A percentile compares a stretch with the other conserved stretches of the same genome.
Evolutionary conservation across 352 stramenopile genomes (phyloP).

Genomic region (Lagenidium sp.): DNA sequence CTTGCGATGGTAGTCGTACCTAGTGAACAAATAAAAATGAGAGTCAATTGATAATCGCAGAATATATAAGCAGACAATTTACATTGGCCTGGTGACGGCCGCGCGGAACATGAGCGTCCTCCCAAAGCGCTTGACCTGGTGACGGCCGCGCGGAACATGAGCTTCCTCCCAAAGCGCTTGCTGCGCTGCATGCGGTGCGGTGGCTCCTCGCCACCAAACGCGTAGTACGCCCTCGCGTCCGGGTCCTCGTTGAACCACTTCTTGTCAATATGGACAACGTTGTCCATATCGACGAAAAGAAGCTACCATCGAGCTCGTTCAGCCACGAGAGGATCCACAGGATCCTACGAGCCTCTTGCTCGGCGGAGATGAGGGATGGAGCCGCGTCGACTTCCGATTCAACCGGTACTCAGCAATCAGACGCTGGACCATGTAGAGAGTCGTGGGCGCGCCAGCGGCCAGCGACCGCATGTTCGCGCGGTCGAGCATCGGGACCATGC

Average conservation of each 20-base stretch:
- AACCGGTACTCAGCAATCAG: background rate
- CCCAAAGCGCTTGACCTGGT: background rate
- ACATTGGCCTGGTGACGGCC: no score
- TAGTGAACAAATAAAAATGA: slow-evolving; percentile 7
- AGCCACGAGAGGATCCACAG: slow-evolving; percentile 6
- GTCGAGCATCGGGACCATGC: background rate
- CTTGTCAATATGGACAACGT: slow-evolving; percentile 15
- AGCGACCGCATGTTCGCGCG: slow-evolving; percentile 1
- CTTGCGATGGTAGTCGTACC: slow-evolving; percentile 7
- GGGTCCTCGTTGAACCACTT: slow-evolving; percentile 16
- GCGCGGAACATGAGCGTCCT: background rate
- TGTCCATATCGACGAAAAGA: slow-evolving; percentile 10
- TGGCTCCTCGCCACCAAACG: slow-evolving; percentile 2
- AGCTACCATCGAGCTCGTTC: background rate
- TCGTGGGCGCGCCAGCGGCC: background rate
- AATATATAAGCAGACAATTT: background rate
- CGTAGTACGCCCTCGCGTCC: slow-evolving; percentile 3
- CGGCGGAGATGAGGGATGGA: slow-evolving; percentile 3
- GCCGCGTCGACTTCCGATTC: background rate
- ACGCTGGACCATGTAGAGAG: slow-evolving; percentile 1
- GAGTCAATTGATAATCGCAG: background rate
- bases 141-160: slow-evolving; percentile 14
- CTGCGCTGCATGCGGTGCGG: slow-evolving; percentile 5
- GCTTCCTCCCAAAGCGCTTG: slow-evolving; percentile 10
- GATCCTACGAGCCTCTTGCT: slow-evolving; percentile 3